phyloP scores from a whole-genome alignment of 1,284 basidiomycete genomes.

The Bjerkandera adusta region DNA sequence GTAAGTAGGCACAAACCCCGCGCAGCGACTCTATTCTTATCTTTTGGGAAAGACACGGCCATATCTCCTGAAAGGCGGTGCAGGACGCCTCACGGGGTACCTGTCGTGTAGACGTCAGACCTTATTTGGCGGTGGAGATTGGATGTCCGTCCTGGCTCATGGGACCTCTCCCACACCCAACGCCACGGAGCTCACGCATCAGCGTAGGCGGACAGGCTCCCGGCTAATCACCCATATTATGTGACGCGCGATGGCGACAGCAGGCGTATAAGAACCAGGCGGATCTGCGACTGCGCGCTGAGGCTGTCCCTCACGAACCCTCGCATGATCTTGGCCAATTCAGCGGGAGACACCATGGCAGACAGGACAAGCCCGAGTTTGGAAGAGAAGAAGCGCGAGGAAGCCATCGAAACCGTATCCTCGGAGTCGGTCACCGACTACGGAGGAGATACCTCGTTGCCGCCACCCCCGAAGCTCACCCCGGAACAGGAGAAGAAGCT shows the following conservation, averaged over 20 bases:
- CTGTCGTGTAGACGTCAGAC: not conserved
- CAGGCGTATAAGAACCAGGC: not conserved
- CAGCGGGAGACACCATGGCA: not conserved
- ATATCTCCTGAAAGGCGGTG: not conserved
- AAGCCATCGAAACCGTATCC: slow-evolving; percentile 5
- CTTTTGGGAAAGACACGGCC: not conserved
- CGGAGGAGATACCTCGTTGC: slow-evolving; percentile 30
- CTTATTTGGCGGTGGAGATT: not conserved
- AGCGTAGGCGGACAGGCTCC: not conserved
- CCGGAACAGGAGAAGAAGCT: slow-evolving; percentile 53
- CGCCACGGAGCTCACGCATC: not conserved
- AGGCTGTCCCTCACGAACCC: not conserved
- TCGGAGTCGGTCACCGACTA: slow-evolving; percentile 2
- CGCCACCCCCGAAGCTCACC: slow-evolving; percentile 46
- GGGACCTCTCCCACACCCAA: slow-evolving; percentile 6
- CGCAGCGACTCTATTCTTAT: not conserved
- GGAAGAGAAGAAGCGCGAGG: slow-evolving; percentile 6
- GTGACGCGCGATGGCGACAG: not conserved
- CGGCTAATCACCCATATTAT: not conserved
- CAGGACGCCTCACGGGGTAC: not conserved
- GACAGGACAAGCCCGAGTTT: slow-evolving; percentile 1
- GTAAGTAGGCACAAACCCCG: not conserved
- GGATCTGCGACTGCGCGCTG: not conserved
- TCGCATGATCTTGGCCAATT: slow-evolving; percentile 1
- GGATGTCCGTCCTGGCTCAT: not conserved